These are phyloP conservation scores for Microsporum ferrugineum DNA, from an alignment of 2,329 filamentous ascomycete genomes.

Conservation along the genomic window DNA sequence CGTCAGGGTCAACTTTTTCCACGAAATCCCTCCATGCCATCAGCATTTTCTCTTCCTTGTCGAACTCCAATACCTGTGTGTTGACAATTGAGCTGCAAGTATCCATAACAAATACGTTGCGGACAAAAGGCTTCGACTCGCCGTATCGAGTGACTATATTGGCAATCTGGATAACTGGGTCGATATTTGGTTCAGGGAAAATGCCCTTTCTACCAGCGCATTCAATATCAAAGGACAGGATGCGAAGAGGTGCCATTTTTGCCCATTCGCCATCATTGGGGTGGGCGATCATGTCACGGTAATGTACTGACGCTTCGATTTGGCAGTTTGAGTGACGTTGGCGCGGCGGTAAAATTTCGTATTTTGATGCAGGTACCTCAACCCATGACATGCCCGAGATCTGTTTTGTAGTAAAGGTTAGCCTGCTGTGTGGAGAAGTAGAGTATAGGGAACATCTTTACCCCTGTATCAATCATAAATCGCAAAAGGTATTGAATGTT, in stretches of 20 bases:
- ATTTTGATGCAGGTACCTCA: conserved; percentile 64
- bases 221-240: conserved; percentile 96
- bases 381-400: conserved; percentile 97
- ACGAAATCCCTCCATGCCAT: conserved; percentile 84
- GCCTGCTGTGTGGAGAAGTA: background rate
- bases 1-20: conserved; percentile 81
- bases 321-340: conserved; percentile 84
- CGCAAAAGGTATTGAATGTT: conserved; percentile 88
- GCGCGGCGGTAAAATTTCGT: conserved; percentile 54
- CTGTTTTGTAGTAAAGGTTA: conserved; percentile 28
- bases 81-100: conserved; percentile 89
- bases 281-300: conserved; percentile 73
- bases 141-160: conserved; percentile 91
- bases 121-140: conserved; percentile 87
- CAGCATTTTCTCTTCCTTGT: conserved; percentile 79
- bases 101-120: conserved; percentile 93
- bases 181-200: conserved; percentile 82
- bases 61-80: conserved; percentile 77
- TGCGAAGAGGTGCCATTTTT: conserved; percentile 89
- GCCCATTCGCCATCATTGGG: conserved; percentile 87
- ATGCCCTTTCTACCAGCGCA: conserved; percentile 95
- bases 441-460: conserved; percentile 27
- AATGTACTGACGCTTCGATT: conserved; percentile 80
- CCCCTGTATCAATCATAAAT: conserved; percentile 96
- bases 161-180: conserved; percentile 95